Evolutionary conservation across 108 stramenopile genomes (phyloP).

Genomic region (Pseudonitzschia multistriata): DNA sequence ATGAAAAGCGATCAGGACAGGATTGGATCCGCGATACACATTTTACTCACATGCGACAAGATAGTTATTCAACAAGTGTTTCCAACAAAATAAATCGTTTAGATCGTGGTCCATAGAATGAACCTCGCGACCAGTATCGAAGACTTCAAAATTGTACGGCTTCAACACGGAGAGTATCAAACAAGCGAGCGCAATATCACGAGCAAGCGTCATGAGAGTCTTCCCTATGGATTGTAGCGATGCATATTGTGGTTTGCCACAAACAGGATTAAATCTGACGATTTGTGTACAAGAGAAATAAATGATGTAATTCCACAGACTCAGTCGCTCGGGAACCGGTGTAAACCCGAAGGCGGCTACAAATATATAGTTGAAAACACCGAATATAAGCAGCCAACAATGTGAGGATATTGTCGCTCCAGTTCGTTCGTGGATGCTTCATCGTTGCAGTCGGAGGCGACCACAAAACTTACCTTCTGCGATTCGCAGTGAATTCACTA

Average conservation of each 20-base stretch:
- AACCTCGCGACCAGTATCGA: neutral
- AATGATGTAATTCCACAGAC: constrained; percentile 1
- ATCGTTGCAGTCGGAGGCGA: too few relatives aligned
- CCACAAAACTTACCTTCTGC: neutral
- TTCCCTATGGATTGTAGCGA: neutral
- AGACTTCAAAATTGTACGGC: neutral
- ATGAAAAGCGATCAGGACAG: neutral
- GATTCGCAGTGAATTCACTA: constrained; percentile 4
- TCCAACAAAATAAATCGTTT: neutral
- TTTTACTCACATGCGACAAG: neutral
- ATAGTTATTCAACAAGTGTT: neutral
- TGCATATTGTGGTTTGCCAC: neutral
- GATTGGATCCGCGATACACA: too few relatives aligned
- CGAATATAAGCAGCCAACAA: neutral
- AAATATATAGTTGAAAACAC: neutral
- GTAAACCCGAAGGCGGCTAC: neutral
- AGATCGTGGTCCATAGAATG: constrained; percentile 3
- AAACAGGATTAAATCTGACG: neutral
- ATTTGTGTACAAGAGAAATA: constrained; percentile 5
- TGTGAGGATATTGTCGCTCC: neutral
- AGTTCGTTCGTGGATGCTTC: too few relatives aligned
- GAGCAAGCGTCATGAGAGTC: neutral
- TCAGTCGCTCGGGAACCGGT: neutral
- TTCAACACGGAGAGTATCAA: neutral
- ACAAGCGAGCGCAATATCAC: neutral